Evolutionary conservation across 1,139 yeast genomes (phyloP).

Genomic region (Geotrichum macrosporum): DNA sequence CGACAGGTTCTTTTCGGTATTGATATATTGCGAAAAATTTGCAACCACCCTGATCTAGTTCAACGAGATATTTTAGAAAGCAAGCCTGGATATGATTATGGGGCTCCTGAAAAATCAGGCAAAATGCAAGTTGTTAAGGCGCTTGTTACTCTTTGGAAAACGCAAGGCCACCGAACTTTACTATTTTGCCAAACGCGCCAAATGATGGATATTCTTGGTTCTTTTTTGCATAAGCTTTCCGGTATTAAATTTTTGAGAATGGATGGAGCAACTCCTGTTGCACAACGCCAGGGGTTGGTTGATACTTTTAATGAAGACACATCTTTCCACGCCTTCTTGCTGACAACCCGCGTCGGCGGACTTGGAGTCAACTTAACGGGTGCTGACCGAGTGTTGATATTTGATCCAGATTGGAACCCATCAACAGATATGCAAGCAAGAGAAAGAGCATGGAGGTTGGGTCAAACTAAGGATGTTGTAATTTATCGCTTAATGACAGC

Average conservation of each 20-base stretch:
- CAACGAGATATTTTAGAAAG: conserved; percentile 48
- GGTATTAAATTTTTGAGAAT: conserved; percentile 62
- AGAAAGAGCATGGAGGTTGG: conserved; percentile 95
- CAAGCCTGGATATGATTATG: conserved; percentile 50
- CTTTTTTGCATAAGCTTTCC: conserved; percentile 45
- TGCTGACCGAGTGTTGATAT: conserved; percentile 89
- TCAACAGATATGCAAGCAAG: conserved; percentile 96
- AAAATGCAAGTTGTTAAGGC: conserved; percentile 86
- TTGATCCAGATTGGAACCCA: conserved; percentile 98
- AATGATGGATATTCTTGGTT: conserved; percentile 83
- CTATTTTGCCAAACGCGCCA: conserved; percentile 89
- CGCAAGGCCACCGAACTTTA: conserved; percentile 71
- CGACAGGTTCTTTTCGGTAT: conserved; percentile 85
- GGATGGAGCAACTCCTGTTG: conserved; percentile 92
- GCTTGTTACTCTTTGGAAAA: conserved; percentile 68
- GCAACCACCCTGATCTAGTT: conserved; percentile 92
- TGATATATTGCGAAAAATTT: conserved; percentile 81
- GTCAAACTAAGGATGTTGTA: conserved; percentile 90
- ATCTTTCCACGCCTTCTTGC: conserved; percentile 58
- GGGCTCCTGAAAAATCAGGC: conserved; percentile 72
- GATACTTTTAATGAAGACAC: conserved; percentile 69
- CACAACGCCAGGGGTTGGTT: conserved; percentile 68
- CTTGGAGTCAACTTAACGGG: conserved; percentile 92
- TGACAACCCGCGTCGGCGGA: conserved; percentile 95
- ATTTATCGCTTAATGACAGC: conserved; percentile 90